Conservation (phyloP, 129 eudicot genomes). For the Smallanthus sonchifolius region DNA sequence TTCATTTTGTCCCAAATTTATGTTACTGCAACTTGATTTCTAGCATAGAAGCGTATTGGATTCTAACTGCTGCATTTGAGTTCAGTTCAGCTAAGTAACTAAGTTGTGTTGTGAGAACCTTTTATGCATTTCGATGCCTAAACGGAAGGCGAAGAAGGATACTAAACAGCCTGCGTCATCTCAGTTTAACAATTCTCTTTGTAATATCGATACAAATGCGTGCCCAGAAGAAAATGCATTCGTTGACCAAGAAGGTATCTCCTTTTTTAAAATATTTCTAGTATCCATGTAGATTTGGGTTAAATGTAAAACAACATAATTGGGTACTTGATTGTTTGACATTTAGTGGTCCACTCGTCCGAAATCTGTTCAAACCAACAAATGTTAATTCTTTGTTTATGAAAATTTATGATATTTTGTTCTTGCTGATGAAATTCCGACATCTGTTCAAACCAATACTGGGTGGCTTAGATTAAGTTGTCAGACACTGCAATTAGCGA, state of each 20-base stretch:
- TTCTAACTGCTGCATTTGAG: not conserved
- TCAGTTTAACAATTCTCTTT: slow-evolving; percentile 10
- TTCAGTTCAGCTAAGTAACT: not conserved
- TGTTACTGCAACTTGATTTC: not conserved
- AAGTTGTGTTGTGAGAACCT: not conserved
- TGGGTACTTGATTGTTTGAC: too few relatives aligned
- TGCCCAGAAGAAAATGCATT: slow-evolving; percentile 26
- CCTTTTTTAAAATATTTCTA: too few relatives aligned
- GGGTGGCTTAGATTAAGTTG: not conserved
- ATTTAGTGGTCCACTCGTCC: too few relatives aligned
- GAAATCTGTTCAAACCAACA: too few relatives aligned
- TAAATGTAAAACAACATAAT: too few relatives aligned
- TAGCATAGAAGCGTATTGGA: too few relatives aligned
- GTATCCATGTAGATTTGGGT: too few relatives aligned
- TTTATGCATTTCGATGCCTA: slow-evolving; percentile 34
- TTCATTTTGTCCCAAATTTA: not conserved
- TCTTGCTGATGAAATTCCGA: not conserved
- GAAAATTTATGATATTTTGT: not conserved
- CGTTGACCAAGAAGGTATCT: slow-evolving; percentile 42
- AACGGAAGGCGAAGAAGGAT: slow-evolving; percentile 33
- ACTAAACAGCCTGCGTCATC: slow-evolving; percentile 26
- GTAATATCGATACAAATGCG: slow-evolving; percentile 24
- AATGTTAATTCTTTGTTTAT: not conserved
- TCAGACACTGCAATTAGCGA: not conserved
- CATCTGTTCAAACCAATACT: not conserved